Percentiles rank a stretch among this genome's conserved stretches.
phyloP scores from a whole-genome alignment of 2,329 filamentous ascomycete species.

The Scedosporium apiospermum region DNA sequence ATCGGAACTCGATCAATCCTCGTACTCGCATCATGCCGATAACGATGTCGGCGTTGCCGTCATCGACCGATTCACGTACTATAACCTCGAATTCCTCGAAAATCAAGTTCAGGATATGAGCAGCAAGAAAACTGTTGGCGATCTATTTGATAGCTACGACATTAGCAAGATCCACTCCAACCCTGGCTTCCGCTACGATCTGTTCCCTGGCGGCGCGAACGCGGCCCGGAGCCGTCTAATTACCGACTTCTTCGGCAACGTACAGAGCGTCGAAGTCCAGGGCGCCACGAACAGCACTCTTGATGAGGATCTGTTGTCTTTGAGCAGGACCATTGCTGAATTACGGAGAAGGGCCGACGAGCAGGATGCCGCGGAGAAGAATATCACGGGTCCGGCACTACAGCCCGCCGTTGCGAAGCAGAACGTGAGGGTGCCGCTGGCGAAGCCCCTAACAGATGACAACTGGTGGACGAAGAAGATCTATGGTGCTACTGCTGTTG shows the following conservation, averaged over 20 bases:
- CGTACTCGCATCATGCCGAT: constrained; percentile 95
- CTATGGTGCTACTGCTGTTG: constrained; percentile 50
- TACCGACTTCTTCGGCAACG: constrained; percentile 97
- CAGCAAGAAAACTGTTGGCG: constrained; percentile 82
- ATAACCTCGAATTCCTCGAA: constrained; percentile 94
- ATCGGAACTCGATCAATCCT: constrained; percentile 89
- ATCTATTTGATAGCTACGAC: constrained; percentile 94
- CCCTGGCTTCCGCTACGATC: constrained; percentile 84
- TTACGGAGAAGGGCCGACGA: constrained; percentile 39
- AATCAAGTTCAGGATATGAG: constrained; percentile 76
- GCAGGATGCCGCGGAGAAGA: constrained; percentile 23
- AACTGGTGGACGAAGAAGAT: constrained; percentile 60
- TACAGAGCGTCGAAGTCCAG: constrained; percentile 92
- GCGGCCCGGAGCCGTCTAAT: constrained; percentile 71
- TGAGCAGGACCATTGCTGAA: constrained; percentile 57
- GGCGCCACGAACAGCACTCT: constrained; percentile 46
- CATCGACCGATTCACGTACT: constrained; percentile 97
- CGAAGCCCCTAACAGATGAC: constrained; percentile 55
- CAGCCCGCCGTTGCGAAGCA: constrained; percentile 7
- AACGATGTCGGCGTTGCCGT: constrained; percentile 97
- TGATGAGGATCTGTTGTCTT: constrained; percentile 66
- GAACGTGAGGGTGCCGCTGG: constrained; percentile 9
- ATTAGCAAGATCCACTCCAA: constrained; percentile 89
- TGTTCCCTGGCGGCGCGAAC: constrained; percentile 79
- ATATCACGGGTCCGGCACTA: constrained; percentile 6